These are phyloP conservation scores for Coccomyxa subellipsoidea DNA, from an alignment of 163 green algal genomes.

Conservation along the genomic window DNA sequence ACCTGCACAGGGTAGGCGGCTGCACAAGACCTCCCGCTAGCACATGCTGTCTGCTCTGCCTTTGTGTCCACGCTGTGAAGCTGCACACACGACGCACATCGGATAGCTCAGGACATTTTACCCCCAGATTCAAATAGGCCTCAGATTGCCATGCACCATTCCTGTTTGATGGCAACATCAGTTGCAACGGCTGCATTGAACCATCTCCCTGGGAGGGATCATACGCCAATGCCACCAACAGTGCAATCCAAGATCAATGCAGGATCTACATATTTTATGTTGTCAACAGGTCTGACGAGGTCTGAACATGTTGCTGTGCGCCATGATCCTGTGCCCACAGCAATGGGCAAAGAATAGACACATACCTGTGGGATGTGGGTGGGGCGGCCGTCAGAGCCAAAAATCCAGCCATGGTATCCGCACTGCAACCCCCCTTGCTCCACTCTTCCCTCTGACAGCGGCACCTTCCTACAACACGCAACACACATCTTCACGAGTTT, in stretches of 20 bases:
- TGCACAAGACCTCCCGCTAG: not conserved
- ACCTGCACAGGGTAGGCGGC: conserved; percentile 13
- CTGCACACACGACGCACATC: not conserved
- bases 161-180: too few relatives aligned
- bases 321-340: too few relatives aligned
- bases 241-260: too few relatives aligned
- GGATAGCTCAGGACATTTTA: too few relatives aligned
- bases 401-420: conserved; percentile 67
- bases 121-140: not conserved
- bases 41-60: conserved; percentile 16
- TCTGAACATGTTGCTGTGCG: too few relatives aligned
- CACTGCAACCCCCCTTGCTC: conserved; percentile 52
- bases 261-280: too few relatives aligned
- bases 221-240: too few relatives aligned
- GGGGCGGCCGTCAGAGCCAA: conserved; percentile 19
- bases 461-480: conserved; percentile 18
- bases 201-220: too few relatives aligned
- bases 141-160: not conserved
- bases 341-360: too few relatives aligned
- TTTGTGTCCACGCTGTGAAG: conserved; percentile 5
- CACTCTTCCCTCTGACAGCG: conserved; percentile 10
- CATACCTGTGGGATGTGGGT: conserved; percentile 7
- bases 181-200: too few relatives aligned
- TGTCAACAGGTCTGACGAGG: too few relatives aligned
- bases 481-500: too few relatives aligned